Percentiles rank a stretch among this genome's conserved stretches.
These are phyloP conservation scores for Fraxinus sp. DNA, from an alignment of 305 asterid species.

Conservation along the genomic window DNA sequence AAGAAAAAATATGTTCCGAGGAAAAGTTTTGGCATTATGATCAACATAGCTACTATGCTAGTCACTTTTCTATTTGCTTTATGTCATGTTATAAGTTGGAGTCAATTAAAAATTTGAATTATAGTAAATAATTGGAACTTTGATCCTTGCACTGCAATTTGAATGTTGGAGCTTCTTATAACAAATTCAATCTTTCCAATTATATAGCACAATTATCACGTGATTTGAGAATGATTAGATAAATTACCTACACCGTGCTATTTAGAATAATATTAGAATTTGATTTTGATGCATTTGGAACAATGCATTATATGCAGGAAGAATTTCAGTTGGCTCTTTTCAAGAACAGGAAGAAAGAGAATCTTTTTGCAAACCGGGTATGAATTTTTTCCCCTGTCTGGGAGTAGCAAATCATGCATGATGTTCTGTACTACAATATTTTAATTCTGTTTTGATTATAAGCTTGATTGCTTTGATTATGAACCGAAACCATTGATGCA, in stretches of 20 bases:
- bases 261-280: background rate
- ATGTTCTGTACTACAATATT: background rate
- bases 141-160: background rate
- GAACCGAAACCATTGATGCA: background rate
- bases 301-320: constrained; percentile 50
- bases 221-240: background rate
- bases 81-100: background rate
- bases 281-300: constrained; percentile 14
- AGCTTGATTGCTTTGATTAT: constrained; percentile 14
- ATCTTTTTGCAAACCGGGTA: constrained; percentile 75
- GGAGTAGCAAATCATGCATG: background rate
- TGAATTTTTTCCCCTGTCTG: background rate
- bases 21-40: background rate
- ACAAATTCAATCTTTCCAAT: background rate
- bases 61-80: background rate
- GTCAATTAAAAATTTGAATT: background rate
- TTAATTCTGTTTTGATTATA: constrained; percentile 8
- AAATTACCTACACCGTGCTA: background rate
- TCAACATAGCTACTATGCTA: background rate
- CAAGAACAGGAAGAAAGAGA: constrained; percentile 69
- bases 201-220: background rate
- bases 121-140: background rate
- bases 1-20: background rate
- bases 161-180: background rate
- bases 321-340: constrained; percentile 74